Evolutionary conservation across 805 yeast species (phyloP).

Genomic region (Cyberlindnera subsufficiens): DNA sequence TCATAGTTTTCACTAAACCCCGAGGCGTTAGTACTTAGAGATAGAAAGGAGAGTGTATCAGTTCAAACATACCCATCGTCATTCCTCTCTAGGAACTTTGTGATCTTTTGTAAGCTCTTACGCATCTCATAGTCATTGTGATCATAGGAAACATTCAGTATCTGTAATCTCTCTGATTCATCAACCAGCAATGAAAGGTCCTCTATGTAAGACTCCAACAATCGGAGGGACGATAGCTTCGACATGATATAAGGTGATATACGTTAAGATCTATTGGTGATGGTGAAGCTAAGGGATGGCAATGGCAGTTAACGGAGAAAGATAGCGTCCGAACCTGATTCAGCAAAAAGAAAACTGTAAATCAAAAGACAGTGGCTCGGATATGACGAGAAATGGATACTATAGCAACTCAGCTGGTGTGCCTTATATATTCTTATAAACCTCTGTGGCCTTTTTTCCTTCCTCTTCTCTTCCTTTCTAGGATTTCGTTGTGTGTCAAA

Average conservation of each 20-base stretch:
- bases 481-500: too few relatives aligned
- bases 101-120: constrained; percentile 17
- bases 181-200: constrained; percentile 20
- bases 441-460: too few relatives aligned
- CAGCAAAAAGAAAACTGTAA: too few relatives aligned
- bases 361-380: too few relatives aligned
- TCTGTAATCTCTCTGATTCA: constrained; percentile 17
- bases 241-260: constrained; percentile 5
- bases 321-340: too few relatives aligned
- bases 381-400: too few relatives aligned
- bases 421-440: too few relatives aligned
- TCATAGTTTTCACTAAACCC: constrained; percentile 18
- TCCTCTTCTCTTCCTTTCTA: too few relatives aligned
- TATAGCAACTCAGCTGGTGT: too few relatives aligned
- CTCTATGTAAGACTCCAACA: constrained; percentile 23
- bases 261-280: too few relatives aligned
- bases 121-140: constrained; percentile 20
- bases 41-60: neutral
- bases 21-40: constrained; percentile 3
- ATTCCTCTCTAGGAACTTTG: constrained; percentile 20
- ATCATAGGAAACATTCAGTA: constrained; percentile 10
- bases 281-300: too few relatives aligned
- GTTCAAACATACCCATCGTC: constrained; percentile 17
- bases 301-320: too few relatives aligned
- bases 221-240: constrained; percentile 17